These are phyloP conservation scores for Zopfochytrium polystomum DNA, from an alignment of 371 early-diverging fungal species.

Conservation along the genomic window DNA sequence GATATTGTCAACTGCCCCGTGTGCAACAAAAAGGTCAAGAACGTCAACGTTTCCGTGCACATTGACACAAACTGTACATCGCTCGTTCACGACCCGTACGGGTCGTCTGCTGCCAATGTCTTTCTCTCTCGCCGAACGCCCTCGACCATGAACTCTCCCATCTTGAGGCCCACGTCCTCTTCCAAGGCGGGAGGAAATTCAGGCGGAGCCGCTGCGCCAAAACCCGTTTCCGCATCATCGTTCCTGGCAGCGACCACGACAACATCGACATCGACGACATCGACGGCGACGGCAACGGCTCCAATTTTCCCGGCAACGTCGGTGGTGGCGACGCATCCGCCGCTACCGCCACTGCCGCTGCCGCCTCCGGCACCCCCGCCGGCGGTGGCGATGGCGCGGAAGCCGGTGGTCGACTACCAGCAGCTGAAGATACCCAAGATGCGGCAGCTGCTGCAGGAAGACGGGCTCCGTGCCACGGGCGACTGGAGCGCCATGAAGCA, in stretches of 20 bases:
- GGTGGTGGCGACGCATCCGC: not conserved
- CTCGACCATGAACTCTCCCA: not conserved
- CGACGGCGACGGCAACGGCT: too few relatives aligned
- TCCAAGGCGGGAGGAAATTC: not conserved
- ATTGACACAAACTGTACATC: constrained; percentile 20
- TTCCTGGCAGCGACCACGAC: too few relatives aligned
- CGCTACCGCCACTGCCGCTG: not conserved
- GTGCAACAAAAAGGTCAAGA: constrained; percentile 14
- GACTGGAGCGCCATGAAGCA: constrained; percentile 22
- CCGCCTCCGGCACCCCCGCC: not conserved
- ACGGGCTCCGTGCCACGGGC: constrained; percentile 28
- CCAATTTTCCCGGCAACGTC: too few relatives aligned
- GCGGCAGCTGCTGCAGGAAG: constrained; percentile 32
- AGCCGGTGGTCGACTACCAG: constrained; percentile 25
- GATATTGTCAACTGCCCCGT: constrained; percentile 27
- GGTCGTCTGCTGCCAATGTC: not conserved
- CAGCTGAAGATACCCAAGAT: constrained; percentile 21
- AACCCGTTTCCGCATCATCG: not conserved
- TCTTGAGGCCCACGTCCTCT: not conserved
- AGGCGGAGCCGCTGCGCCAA: not conserved
- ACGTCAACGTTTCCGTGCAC: constrained; percentile 20
- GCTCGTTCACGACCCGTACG: not conserved
- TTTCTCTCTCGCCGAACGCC: not conserved
- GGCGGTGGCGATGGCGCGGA: constrained; percentile 8
- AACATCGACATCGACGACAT: too few relatives aligned